A percentile compares a stretch with the other conserved stretches of the same genome.
Evolutionary conservation across 208 protist genomes (phyloP).

Genomic region (Trypanosomatidae sp.): DNA sequence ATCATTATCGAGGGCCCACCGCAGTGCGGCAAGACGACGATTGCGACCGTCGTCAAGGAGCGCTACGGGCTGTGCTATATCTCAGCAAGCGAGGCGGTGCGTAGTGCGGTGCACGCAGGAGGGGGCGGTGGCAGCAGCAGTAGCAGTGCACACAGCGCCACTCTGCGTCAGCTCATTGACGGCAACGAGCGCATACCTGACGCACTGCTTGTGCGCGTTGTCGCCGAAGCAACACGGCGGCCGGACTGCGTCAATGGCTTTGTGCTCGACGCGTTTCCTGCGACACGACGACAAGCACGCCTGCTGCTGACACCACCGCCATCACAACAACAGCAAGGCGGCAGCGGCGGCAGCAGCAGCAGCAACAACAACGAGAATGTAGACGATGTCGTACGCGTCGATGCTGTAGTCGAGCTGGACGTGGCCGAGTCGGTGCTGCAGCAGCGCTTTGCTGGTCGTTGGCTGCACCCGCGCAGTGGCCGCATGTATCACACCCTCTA

Average conservation of each 20-base stretch:
- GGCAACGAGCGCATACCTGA: conserved; percentile 54
- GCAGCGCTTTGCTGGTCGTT: conserved; percentile 65
- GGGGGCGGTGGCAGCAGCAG: too few species aligned
- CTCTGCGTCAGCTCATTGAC: conserved; percentile 47
- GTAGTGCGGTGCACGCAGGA: conserved; percentile 48
- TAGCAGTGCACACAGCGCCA: conserved; percentile 23
- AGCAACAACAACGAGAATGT: conserved; percentile 15
- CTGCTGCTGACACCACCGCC: conserved; percentile 29
- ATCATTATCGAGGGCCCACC: conserved; percentile 70
- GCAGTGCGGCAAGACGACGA: conserved; percentile 60
- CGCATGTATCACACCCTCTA: conserved; percentile 89
- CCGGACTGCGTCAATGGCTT: conserved; percentile 84
- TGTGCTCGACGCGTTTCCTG: conserved; percentile 83
- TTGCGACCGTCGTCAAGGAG: conserved; percentile 67
- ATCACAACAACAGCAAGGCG: too few species aligned
- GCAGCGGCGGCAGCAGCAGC: too few species aligned
- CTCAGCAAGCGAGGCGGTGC: conserved; percentile 47
- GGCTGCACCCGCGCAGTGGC: conserved; percentile 74
- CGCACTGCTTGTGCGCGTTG: conserved; percentile 40
- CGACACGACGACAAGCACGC: conserved; percentile 52
- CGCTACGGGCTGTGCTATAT: conserved; percentile 79
- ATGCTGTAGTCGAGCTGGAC: conserved; percentile 52
- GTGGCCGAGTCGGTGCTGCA: conserved; percentile 59
- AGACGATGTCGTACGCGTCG: conserved; percentile 28
- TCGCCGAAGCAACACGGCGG: conserved; percentile 47